Conservation (phyloP, 2,329 filamentous ascomycete species). For the Alternaria sp. region DNA sequence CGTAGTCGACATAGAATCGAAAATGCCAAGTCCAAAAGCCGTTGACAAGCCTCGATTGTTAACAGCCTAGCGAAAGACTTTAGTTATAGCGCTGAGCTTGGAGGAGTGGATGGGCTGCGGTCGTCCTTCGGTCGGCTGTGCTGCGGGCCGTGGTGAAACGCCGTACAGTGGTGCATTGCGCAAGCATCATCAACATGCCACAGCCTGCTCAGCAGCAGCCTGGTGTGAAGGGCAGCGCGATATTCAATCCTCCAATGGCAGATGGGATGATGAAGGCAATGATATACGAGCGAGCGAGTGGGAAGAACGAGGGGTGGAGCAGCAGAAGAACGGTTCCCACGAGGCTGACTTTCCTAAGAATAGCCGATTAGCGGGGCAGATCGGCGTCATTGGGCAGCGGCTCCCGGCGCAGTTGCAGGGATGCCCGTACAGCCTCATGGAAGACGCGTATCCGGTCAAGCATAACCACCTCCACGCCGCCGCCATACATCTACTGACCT, state of each 20-base stretch:
- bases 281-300: conserved; percentile 1
- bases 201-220: background rate
- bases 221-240: background rate
- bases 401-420: conserved; percentile 20
- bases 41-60: background rate
- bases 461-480: conserved; percentile 14
- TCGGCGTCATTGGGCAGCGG: conserved; percentile 19
- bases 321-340: conserved; percentile 6
- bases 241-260: background rate
- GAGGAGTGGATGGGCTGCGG: conserved; percentile 2
- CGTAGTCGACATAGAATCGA: background rate
- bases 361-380: conserved; percentile 10
- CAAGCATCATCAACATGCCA: conserved; percentile 5
- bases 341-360: conserved; percentile 14
- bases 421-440: conserved; percentile 17
- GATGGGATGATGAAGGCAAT: background rate
- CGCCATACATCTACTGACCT: conserved; percentile 1
- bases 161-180: conserved; percentile 8
- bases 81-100: conserved; percentile 1
- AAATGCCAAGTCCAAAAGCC: background rate
- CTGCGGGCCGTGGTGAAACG: conserved; percentile 17
- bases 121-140: conserved; percentile 13
- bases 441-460: conserved; percentile 16
- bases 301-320: background rate
- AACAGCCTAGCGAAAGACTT: background rate